Evolutionary conservation across 768 basidiomycete genomes (phyloP).

Genomic region (Pholiota microspora): DNA sequence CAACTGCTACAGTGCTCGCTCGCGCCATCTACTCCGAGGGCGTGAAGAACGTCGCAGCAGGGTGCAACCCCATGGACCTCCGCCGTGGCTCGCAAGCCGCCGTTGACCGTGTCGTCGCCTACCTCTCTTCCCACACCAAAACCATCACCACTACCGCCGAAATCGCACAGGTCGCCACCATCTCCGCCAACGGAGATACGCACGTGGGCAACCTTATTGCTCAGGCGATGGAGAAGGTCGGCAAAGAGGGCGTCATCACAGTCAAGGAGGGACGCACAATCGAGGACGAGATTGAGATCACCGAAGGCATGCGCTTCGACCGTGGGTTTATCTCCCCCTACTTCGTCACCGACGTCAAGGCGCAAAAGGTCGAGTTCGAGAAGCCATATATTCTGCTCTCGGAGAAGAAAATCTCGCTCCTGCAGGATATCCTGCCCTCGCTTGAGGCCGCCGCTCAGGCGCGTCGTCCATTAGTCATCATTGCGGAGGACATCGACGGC

Average conservation of each 20-base stretch:
- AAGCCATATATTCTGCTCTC: slow-evolving; percentile 91
- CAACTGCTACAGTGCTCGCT: slow-evolving; percentile 95
- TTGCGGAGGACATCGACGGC: slow-evolving; percentile 97
- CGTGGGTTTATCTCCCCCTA: slow-evolving; percentile 97
- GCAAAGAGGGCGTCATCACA: slow-evolving; percentile 99
- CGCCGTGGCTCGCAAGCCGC: slow-evolving; percentile 97
- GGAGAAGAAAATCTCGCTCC: slow-evolving; percentile 96
- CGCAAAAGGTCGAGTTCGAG: slow-evolving; percentile 94
- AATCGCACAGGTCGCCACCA: slow-evolving; percentile 99
- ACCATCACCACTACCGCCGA: slow-evolving; percentile 96
- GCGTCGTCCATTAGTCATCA: slow-evolving; percentile 90
- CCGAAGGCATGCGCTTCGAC: slow-evolving; percentile 99
- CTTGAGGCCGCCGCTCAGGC: slow-evolving; percentile 79
- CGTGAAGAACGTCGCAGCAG: slow-evolving; percentile 98
- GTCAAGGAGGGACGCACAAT: slow-evolving; percentile 99
- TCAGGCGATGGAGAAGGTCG: slow-evolving; percentile 99
- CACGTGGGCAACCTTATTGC: slow-evolving; percentile 95
- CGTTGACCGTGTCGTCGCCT: slow-evolving; percentile 92
- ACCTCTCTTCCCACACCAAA: slow-evolving; percentile 84
- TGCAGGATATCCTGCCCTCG: slow-evolving; percentile 94
- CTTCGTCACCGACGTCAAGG: slow-evolving; percentile 98
- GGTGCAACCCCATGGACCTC: slow-evolving; percentile 99
- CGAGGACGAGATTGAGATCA: slow-evolving; percentile 98
- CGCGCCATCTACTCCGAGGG: slow-evolving; percentile 98
- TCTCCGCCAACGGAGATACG: slow-evolving; percentile 77